These are phyloP conservation scores for Sarocladium strictum DNA, from an alignment of 2,329 filamentous ascomycete species.

Conservation along the genomic window DNA sequence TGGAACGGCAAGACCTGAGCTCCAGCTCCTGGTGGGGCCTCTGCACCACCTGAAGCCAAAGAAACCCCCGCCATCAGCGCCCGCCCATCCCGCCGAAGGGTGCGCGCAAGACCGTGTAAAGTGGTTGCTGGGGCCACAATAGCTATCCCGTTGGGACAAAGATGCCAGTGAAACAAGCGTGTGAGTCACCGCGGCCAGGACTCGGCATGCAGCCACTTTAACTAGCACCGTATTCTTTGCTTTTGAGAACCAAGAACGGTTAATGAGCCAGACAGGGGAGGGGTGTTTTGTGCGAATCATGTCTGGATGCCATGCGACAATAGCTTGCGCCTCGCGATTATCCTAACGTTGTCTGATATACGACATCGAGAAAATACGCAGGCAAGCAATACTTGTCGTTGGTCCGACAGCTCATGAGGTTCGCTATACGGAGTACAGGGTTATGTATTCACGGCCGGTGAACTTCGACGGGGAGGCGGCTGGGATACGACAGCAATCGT, in stretches of 20 bases:
- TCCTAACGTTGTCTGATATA: background rate
- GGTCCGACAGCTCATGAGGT: background rate
- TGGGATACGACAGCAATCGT: background rate
- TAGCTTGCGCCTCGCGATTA: background rate
- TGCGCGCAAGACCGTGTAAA: slow-evolving; percentile 11
- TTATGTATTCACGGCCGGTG: background rate
- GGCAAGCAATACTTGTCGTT: background rate
- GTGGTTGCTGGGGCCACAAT: slow-evolving; percentile 9
- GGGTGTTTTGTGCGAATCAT: background rate
- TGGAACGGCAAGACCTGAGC: background rate
- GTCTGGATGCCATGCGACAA: background rate
- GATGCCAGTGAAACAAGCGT: slow-evolving; percentile 6
- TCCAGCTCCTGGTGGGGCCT: background rate
- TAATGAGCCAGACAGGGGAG: background rate
- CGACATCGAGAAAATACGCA: background rate
- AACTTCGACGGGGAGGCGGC: background rate
- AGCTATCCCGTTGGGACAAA: background rate
- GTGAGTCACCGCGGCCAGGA: background rate
- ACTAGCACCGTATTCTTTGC: slow-evolving; percentile 1
- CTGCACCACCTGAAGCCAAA: background rate
- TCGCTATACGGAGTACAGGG: background rate
- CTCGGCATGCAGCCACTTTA: slow-evolving; percentile 8
- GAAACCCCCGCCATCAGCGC: slow-evolving; percentile 8
- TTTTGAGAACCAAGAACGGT: background rate
- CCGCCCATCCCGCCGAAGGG: background rate